These are phyloP conservation scores for Aspergillus arachidicola DNA, from an alignment of 2,329 filamentous ascomycete genomes.

Conservation along the genomic window DNA sequence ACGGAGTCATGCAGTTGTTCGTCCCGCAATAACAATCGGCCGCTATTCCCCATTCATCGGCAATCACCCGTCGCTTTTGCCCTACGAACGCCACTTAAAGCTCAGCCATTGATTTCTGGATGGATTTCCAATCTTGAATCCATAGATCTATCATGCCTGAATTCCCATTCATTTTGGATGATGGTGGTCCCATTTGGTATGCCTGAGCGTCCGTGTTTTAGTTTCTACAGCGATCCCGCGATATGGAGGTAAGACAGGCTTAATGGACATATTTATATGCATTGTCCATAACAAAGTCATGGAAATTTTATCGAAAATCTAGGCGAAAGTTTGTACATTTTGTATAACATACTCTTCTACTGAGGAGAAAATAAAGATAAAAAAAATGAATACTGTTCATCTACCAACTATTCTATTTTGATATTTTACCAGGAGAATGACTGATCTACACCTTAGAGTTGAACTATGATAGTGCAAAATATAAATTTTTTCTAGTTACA, in stretches of 20 bases:
- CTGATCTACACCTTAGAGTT: neutral
- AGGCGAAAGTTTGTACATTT: neutral
- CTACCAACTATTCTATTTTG: neutral
- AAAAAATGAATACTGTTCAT: too few species aligned
- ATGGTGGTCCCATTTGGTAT: too few species aligned
- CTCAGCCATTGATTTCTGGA: neutral
- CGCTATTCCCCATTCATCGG: constrained; percentile 17
- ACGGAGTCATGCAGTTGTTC: neutral
- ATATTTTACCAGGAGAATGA: neutral
- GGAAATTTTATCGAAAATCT: too few species aligned
- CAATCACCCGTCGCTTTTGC: neutral
- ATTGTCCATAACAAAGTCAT: too few species aligned
- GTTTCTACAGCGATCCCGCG: too few species aligned
- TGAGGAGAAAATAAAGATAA: too few species aligned
- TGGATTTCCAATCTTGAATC: too few species aligned
- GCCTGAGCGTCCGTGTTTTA: too few species aligned
- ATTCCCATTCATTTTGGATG: too few species aligned
- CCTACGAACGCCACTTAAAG: neutral
- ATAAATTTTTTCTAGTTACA: constrained; percentile 19
- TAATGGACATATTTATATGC: too few species aligned
- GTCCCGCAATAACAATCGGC: constrained; percentile 26
- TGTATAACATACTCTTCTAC: neutral
- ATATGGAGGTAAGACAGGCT: too few species aligned
- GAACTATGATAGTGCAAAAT: neutral
- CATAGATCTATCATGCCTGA: too few species aligned